phyloP scores from a whole-genome alignment of 73 alveolate species.

The Tetrahymena elliotti region DNA sequence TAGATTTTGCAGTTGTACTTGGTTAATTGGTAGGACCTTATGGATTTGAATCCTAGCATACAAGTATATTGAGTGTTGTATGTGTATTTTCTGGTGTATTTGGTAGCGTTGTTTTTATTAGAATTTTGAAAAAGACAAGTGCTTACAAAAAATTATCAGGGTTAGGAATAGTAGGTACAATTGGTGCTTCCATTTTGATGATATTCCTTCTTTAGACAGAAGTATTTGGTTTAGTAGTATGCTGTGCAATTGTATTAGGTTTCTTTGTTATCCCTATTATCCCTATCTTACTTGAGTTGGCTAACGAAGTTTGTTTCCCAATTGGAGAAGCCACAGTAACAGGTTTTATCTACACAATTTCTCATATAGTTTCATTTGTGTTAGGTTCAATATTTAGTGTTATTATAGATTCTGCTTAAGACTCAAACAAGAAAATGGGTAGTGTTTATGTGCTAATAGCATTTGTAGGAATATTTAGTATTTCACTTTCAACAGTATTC shows the following conservation, averaged over 20 bases:
- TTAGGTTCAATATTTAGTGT: neutral
- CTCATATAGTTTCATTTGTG: neutral
- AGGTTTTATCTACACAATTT: neutral
- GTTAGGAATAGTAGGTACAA: neutral
- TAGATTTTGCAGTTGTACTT: neutral
- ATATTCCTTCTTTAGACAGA: neutral
- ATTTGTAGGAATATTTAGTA: neutral
- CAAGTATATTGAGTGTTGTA: neutral
- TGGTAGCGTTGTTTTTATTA: neutral
- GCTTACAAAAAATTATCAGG: neutral
- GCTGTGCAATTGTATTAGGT: neutral
- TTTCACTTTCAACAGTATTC: neutral
- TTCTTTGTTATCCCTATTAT: neutral
- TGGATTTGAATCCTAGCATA: neutral
- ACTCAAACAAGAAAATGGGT: neutral
- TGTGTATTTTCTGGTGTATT: neutral
- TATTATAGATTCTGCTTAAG: neutral
- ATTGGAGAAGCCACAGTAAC: neutral
- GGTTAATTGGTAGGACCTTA: neutral
- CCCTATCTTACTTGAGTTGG: neutral
- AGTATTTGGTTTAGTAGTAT: neutral
- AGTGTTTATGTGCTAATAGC: neutral
- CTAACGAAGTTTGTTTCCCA: neutral
- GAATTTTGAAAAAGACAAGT: neutral
- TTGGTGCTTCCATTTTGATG: neutral